Evolutionary conservation across 176 grass and related monocot genomes (phyloP).

Genomic region (Aegilops umbellulata): DNA sequence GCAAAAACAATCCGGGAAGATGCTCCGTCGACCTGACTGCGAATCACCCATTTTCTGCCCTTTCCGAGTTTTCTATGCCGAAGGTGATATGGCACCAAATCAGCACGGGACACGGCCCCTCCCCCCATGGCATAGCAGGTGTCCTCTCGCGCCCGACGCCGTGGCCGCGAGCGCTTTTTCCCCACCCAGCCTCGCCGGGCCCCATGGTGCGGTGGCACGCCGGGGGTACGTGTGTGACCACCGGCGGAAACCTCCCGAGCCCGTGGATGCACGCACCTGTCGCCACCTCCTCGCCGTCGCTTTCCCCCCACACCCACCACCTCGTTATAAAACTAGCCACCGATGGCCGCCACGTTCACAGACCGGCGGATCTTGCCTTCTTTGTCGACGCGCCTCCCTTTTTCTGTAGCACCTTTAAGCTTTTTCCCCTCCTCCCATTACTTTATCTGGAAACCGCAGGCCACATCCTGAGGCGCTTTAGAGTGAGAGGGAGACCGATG

Average conservation of each 20-base stretch:
- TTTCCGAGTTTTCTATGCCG: neutral
- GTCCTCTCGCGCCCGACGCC: neutral
- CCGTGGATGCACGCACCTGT: conserved; percentile 17
- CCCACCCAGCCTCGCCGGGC: neutral
- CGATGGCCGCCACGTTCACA: neutral
- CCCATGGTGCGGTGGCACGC: neutral
- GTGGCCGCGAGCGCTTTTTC: neutral
- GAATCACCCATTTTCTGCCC: neutral
- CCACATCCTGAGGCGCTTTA: neutral
- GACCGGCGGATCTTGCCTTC: neutral
- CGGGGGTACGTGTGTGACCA: conserved; percentile 19
- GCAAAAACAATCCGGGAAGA: neutral
- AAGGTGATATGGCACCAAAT: neutral
- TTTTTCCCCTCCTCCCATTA: neutral
- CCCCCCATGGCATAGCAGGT: neutral
- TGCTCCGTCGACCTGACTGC: neutral
- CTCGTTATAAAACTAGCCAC: neutral
- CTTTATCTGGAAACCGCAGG: conserved; percentile 3
- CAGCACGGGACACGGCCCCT: too few species aligned
- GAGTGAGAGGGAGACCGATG: neutral
- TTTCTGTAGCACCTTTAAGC: neutral
- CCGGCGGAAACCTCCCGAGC: conserved; percentile 22
- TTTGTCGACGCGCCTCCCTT: neutral
- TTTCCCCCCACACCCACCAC: neutral
- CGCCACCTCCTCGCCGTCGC: neutral